A percentile compares a stretch with the other conserved stretches of the same genome.
Evolutionary conservation across 176 grass and related monocot species (phyloP).

Genomic region (Hordeum vulgare): DNA sequence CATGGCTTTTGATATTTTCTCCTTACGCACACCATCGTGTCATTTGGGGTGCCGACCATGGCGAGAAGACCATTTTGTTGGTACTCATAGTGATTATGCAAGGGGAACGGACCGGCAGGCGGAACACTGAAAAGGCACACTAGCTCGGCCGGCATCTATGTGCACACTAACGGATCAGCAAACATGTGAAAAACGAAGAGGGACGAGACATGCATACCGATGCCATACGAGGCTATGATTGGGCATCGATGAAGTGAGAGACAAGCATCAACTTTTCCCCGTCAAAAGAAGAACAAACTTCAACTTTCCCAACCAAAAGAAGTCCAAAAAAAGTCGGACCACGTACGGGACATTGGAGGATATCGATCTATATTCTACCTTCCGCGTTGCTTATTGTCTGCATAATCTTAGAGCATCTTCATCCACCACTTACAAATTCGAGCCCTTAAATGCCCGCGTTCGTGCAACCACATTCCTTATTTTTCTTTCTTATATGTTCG

Average conservation of each 20-base stretch:
- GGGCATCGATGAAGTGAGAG: background rate
- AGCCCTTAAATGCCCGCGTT: too few relatives aligned
- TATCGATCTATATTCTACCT: background rate
- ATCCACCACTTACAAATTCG: too few relatives aligned
- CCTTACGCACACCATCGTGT: too few relatives aligned
- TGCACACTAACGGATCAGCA: background rate
- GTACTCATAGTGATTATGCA: too few relatives aligned
- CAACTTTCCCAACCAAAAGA: background rate
- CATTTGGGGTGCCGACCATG: too few relatives aligned
- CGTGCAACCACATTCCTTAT: too few relatives aligned
- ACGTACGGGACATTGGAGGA: background rate
- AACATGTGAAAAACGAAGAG: background rate
- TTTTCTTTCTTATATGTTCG: too few relatives aligned
- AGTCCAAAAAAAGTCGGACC: too few relatives aligned
- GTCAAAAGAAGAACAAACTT: conserved; percentile 8
- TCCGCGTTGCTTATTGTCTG: background rate
- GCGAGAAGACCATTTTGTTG: too few relatives aligned
- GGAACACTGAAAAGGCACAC: too few relatives aligned
- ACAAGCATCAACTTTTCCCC: background rate
- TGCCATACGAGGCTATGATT: background rate
- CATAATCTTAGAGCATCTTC: background rate
- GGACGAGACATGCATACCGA: background rate
- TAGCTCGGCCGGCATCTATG: background rate
- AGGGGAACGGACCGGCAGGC: too few relatives aligned
- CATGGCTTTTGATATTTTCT: too few relatives aligned